A percentile compares a stretch with the other conserved stretches of the same genome.
Conservation (phyloP, 306 rosid species). For the Dalbergia oliveri region DNA sequence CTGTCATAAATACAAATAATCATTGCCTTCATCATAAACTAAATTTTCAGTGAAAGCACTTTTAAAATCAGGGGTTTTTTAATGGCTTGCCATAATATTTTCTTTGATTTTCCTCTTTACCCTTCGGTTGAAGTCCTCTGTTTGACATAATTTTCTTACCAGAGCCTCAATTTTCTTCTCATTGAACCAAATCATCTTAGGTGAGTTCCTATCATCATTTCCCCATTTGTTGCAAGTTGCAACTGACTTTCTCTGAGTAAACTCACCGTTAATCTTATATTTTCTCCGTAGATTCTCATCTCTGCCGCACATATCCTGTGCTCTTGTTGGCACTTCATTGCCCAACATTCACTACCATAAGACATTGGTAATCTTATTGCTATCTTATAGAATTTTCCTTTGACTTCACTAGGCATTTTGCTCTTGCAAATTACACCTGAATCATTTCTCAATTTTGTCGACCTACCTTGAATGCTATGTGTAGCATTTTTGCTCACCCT, state of each 20-base stretch:
- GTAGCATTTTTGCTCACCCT: neutral
- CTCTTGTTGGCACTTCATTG: neutral
- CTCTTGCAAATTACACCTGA: neutral
- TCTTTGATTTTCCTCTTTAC: too few species aligned
- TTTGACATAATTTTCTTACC: too few species aligned
- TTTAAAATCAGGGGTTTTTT: too few species aligned
- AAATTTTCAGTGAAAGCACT: neutral
- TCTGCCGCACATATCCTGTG: neutral
- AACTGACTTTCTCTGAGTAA: neutral
- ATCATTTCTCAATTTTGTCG: neutral
- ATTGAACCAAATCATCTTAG: neutral
- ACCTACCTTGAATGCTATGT: neutral
- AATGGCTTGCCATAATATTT: too few species aligned
- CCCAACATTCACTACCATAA: neutral
- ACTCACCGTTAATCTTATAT: neutral
- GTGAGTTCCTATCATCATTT: neutral
- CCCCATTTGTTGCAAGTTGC: neutral
- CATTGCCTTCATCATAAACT: neutral
- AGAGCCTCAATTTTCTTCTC: too few species aligned
- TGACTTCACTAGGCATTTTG: neutral
- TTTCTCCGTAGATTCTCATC: too few species aligned
- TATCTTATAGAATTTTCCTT: neutral
- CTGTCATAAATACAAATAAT: conserved; percentile 22
- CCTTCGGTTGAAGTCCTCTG: too few species aligned
- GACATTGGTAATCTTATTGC: neutral